Base-by-base conservation (phyloP, 345 rosid genomes). In the Nephelium lappaceum region DNA sequence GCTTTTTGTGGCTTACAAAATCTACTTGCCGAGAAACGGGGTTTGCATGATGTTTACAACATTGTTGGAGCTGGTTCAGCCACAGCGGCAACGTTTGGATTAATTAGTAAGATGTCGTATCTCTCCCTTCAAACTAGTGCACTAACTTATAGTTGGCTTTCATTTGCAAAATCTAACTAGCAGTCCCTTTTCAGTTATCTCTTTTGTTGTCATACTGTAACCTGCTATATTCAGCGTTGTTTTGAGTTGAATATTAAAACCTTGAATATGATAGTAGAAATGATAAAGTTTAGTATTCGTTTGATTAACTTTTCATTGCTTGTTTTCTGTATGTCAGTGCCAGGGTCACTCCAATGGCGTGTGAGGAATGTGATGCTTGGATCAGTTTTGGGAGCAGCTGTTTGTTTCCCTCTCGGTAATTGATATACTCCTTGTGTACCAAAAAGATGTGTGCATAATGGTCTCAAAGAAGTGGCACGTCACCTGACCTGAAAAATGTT, bases 11-110 rank as follows among this genome's bases (percentile, higher is more conserved):
- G 97, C 75, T 76, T 96, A 57, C 97, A 95, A 66, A 89, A 94
- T 78, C 78, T 94, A 77, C 85, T 95, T 47, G 93, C 97, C 64
- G 97, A 95, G 88, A 87, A 88, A 27, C 87, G 95, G 60, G 94
- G 92, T 53, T 87, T 90, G 11, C 96, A 91, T 78, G 98, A 94
- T 85, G 91, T 92, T 81, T 86, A 81, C 84, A 94, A 92, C 83
- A 84, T 91, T 14, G 97, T 86, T 11, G 98, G 97, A 74, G 98
- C 97, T 69, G 98, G 97, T 83, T 94, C 99, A 43, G 97, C 97
- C 53, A 91, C 99, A 73, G 97, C 97, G 58, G 98, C 99, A 5
- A 73, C 93, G 8, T 94, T 95, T 83, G 99, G 97, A 77, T 70
- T 95, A 69, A 84, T 95, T 60, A 79, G 99, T 94, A 92, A 83